Evolutionary conservation across 306 rosid genomes (phyloP).

Genomic region (Cyamopsis tetragonoloba): DNA sequence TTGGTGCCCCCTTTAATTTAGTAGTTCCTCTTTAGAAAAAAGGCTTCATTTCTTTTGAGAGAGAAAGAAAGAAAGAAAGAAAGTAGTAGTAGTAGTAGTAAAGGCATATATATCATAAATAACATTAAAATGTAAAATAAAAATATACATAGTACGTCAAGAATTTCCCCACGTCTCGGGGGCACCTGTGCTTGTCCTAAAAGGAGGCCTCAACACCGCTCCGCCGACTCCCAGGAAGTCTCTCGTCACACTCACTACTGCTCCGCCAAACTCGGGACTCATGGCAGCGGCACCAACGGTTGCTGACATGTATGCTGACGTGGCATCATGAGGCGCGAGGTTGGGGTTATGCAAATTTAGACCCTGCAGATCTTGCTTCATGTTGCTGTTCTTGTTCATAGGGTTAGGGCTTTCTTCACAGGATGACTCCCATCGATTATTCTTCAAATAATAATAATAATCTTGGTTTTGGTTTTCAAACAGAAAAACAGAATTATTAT

Average conservation of each 20-base stretch:
- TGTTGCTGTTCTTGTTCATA: slow-evolving; percentile 16
- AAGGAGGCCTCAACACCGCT: slow-evolving; percentile 40
- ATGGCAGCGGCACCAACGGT: slow-evolving; percentile 47
- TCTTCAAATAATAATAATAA: no score
- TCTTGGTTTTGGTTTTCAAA: no score
- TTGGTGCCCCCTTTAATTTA: slow-evolving; percentile 39
- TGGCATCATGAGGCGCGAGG: slow-evolving; percentile 27
- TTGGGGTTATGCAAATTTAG: slow-evolving; percentile 22
- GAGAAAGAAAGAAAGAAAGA: no score
- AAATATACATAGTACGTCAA: no score
- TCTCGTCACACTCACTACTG: slow-evolving; percentile 35
- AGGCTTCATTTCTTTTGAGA: no score
- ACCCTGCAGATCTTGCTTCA: slow-evolving; percentile 50
- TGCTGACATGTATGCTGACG: slow-evolving; percentile 64
- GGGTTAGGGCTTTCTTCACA: slow-evolving; percentile 69
- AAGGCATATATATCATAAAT: no score
- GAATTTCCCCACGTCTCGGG: slow-evolving; percentile 55
- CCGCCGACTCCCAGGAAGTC: slow-evolving; percentile 38
- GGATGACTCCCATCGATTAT: slow-evolving; percentile 42
- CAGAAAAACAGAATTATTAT: no score
- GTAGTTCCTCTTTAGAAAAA: neutral
- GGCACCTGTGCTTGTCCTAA: slow-evolving; percentile 41
- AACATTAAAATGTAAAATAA: no score
- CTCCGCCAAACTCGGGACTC: no score
- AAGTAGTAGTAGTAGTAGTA: no score